phyloP scores from a whole-genome alignment of 257 asterid species.

The Orobanche coerulescens region DNA sequence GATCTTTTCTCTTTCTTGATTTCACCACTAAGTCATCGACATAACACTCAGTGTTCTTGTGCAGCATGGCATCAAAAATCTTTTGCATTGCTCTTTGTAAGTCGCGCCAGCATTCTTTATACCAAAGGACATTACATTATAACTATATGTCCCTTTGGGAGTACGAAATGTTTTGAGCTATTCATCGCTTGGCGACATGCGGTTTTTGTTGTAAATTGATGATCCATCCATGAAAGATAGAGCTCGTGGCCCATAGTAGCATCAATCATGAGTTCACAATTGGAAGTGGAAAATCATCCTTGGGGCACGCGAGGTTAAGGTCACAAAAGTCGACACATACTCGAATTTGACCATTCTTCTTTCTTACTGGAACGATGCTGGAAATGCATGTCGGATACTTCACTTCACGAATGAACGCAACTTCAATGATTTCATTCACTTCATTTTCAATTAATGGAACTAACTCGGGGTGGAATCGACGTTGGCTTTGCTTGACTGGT shows the following conservation, averaged over 20 bases:
- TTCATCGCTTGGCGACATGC: neutral
- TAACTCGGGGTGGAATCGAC: too few species aligned
- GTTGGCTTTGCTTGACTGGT: too few species aligned
- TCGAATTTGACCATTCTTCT: neutral
- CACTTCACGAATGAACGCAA: too few species aligned
- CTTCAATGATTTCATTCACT: too few species aligned
- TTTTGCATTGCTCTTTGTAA: slow-evolving; percentile 11
- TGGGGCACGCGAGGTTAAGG: neutral
- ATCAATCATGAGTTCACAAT: neutral
- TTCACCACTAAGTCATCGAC: too few species aligned
- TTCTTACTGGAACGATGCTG: too few species aligned
- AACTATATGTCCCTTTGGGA: neutral
- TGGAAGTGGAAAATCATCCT: neutral
- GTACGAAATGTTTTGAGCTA: neutral
- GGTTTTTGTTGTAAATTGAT: neutral
- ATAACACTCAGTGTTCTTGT: neutral
- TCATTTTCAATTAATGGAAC: too few species aligned
- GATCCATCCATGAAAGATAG: neutral
- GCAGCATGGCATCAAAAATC: slow-evolving; percentile 12
- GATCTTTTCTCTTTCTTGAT: too few species aligned
- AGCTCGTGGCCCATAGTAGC: neutral
- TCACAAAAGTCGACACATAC: neutral
- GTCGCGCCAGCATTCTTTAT: neutral
- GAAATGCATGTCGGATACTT: too few species aligned
- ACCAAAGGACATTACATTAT: neutral